Evolutionary conservation across 805 yeast genomes (phyloP).

Genomic region (Saccharomycopsis selenospora): DNA sequence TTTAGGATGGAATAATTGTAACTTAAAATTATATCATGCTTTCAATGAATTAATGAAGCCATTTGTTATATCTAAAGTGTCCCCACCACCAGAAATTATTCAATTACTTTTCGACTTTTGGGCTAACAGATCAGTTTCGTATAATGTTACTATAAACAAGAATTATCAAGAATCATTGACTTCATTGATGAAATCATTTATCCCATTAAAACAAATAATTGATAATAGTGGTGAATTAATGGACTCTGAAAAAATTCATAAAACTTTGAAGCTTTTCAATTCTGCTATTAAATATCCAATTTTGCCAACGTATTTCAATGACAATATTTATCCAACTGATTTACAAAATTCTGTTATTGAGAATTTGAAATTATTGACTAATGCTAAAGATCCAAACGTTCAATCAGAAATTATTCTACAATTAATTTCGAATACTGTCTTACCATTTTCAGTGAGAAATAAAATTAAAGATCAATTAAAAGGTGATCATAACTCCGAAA

Average conservation of each 20-base stretch:
- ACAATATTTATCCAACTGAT: slow-evolving; percentile 48
- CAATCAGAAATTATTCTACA: slow-evolving; percentile 46
- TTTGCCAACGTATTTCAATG: slow-evolving; percentile 50
- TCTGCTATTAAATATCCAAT: slow-evolving; percentile 68
- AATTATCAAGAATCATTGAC: slow-evolving; percentile 55
- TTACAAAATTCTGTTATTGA: slow-evolving; percentile 55
- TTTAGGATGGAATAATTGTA: slow-evolving; percentile 43
- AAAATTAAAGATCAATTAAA: slow-evolving; percentile 32
- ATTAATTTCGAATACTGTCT: slow-evolving; percentile 42
- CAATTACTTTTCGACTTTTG: slow-evolving; percentile 45
- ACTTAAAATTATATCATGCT: slow-evolving; percentile 48
- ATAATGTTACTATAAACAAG: slow-evolving; percentile 33
- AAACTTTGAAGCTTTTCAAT: slow-evolving; percentile 51
- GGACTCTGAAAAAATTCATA: slow-evolving; percentile 34
- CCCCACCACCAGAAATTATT: slow-evolving; percentile 30
- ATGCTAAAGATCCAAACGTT: slow-evolving; percentile 29
- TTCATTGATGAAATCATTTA: slow-evolving; percentile 47
- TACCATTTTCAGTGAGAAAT: slow-evolving; percentile 57
- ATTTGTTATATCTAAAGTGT: slow-evolving; percentile 22
- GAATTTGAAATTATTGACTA: slow-evolving; percentile 32
- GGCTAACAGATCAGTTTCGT: slow-evolving; percentile 38
- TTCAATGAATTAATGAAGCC: slow-evolving; percentile 40
- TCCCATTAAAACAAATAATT: slow-evolving; percentile 37
- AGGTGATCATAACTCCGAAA: slow-evolving; percentile 42
- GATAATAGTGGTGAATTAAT: slow-evolving; percentile 25